Base-by-base conservation (phyloP, 1,284 basidiomycete species). In the Paramarasmius palmivorus region DNA sequence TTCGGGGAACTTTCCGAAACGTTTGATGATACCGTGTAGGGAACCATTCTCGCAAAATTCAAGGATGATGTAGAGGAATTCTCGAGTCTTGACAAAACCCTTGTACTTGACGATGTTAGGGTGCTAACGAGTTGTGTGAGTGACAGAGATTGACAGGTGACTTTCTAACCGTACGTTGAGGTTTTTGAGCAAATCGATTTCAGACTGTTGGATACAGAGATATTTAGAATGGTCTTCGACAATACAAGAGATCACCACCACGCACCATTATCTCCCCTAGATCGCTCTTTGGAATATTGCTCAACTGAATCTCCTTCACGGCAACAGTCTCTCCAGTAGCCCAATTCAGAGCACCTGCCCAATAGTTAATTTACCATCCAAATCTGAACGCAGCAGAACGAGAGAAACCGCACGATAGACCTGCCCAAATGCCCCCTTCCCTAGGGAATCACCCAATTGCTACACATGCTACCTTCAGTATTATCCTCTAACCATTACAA, bases 1-100 rank as follows among this genome's bases (percentile, higher is more conserved):
- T 71, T 99, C 96, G 0, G 96, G 96, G 66, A 98, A 98, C 74
- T 98, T 97, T 60, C 96, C 96, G 70, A 98, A 98, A 52, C 92
- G 88, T 72, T 98, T 98, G 73, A 90, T 90, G 63, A 98, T 98
- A 58, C 90, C 90, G 68, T 97, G 92, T 12, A 99, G 76, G 3
- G 94, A 97, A 20, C 96, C 96, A 65, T 99, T 99, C 77, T 99
- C 96, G 76, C 96, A 98, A 68, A 95, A 96, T 87, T 98, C 95
- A 53, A 98, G 82, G 60, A 99, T 94, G 73, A 99, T 98, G 73
- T 96, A 97, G 58, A 98, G 78, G 68, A 87, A 94, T 66, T 98
- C 92, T 54, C 87, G 85, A 51, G 94, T 96, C 75, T 95, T 95
- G 68, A 95, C 93, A 64, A 95, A 98, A 17, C 96, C 95, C 66